Percentiles rank a stretch among this genome's conserved stretches.
Conservation (phyloP, 1,284 basidiomycete genomes). For the Cryptococcus hybrid region DNA sequence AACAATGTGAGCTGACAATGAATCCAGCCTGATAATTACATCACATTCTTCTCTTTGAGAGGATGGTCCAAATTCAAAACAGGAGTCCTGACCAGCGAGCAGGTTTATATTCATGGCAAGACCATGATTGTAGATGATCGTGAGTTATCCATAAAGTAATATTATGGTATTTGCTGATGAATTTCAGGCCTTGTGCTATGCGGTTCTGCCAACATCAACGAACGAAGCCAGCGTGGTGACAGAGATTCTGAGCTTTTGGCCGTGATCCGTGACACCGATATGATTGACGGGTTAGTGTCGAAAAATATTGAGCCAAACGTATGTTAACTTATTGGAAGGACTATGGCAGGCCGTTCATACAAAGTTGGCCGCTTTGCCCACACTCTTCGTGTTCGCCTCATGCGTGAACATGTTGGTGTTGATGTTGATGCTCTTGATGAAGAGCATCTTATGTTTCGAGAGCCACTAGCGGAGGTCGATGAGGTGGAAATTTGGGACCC, state of each 20-base stretch:
- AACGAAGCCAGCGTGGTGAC: slow-evolving; percentile 91
- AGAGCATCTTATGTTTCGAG: slow-evolving; percentile 63
- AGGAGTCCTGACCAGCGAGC: slow-evolving; percentile 84
- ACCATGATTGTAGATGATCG: slow-evolving; percentile 90
- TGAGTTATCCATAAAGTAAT: too few relatives aligned
- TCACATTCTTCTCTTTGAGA: slow-evolving; percentile 85
- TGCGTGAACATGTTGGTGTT: slow-evolving; percentile 94
- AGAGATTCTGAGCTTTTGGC: slow-evolving; percentile 94
- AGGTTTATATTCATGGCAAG: slow-evolving; percentile 88
- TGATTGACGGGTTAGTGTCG: slow-evolving; percentile 81
- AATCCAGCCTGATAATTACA: slow-evolving; percentile 89
- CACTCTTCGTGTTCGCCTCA: slow-evolving; percentile 85
- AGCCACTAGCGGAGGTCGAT: slow-evolving; percentile 58
- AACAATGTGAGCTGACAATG: too few relatives aligned
- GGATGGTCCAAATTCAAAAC: slow-evolving; percentile 91
- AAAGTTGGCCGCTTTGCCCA: slow-evolving; percentile 97
- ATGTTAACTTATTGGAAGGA: too few relatives aligned
- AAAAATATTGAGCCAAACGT: too few relatives aligned
- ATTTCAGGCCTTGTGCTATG: slow-evolving; percentile 76
- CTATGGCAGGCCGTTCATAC: slow-evolving; percentile 92
- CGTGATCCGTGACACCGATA: slow-evolving; percentile 92
- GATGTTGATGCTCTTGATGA: slow-evolving; percentile 89
- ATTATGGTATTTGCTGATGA: too few relatives aligned
- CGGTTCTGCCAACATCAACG: slow-evolving; percentile 99
- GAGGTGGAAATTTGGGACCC: slow-evolving; percentile 74